Conservation (phyloP, 1,284 basidiomycete species). For the Puccinia polysora region DNA sequence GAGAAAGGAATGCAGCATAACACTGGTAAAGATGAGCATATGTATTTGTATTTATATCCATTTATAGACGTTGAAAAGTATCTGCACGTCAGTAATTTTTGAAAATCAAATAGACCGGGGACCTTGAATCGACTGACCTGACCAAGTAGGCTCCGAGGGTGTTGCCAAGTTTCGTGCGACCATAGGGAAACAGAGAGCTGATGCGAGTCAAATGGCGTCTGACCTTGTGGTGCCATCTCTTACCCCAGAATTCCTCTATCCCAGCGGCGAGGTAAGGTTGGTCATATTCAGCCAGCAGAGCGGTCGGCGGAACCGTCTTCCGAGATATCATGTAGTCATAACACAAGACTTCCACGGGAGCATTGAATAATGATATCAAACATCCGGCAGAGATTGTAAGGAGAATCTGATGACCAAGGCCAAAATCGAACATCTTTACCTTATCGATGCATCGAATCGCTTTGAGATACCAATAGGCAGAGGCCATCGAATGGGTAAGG, state of each 20-base stretch:
- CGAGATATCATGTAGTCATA: neutral
- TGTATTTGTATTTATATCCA: too few species aligned
- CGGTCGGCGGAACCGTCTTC: neutral
- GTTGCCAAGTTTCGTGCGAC: neutral
- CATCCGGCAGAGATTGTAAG: constrained; percentile 15
- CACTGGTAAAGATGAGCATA: too few species aligned
- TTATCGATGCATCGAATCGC: neutral
- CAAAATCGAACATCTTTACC: neutral
- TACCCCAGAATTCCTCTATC: constrained; percentile 16
- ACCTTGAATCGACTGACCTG: too few species aligned
- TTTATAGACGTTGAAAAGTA: too few species aligned
- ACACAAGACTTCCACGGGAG: neutral
- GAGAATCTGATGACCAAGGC: neutral
- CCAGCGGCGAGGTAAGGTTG: neutral
- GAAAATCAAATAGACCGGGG: too few species aligned
- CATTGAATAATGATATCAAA: neutral
- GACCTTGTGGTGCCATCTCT: neutral
- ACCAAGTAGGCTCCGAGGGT: constrained; percentile 5
- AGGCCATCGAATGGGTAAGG: neutral
- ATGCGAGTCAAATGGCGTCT: neutral
- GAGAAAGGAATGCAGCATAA: constrained; percentile 21
- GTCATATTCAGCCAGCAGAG: neutral
- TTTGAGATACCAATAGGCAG: neutral
- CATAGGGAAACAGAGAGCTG: constrained; percentile 5
- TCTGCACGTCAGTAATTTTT: too few species aligned